Evolutionary conservation across 208 protist species (phyloP), one percentile per base, ranked within the genome.

Genomic region (Naegleria fowleri): DNA sequence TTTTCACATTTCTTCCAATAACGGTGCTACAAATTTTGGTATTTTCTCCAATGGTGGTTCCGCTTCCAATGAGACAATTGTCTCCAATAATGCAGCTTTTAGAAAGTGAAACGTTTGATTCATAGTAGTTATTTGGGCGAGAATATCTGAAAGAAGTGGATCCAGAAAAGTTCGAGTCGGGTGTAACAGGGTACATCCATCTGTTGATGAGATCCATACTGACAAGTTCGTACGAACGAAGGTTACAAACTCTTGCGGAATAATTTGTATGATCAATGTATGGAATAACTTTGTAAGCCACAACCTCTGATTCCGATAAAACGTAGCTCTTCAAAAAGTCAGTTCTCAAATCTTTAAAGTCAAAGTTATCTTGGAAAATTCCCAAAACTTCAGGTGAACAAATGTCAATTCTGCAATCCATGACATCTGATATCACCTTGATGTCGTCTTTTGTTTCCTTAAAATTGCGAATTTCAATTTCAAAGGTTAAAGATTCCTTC

Each of bases 361-460:
- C 89, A 83, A 91, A 91, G 19, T 83, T 40, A 0, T 91, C 90
- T 38, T 75, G 29, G 36, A 84, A 83, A 29, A 88, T 41, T 9
- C 9, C 25, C 4, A 91, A 29, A 16, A 91, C 48, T 22, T 40
- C 58, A 41, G 48, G 43, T 5, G 48, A 75, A 15, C 90, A 91
- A 41, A 91, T 88, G 51, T 91, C 90, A 75, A 91, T 88, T 76
- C 16, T 16, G 48, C 55, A 83, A 76, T 91, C 90, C 43, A 88
- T 43, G 3, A 91, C 9, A 48, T 91, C 90, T 22, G 48, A 76
- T 51, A 33, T 38, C 0, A 91, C 9, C 11, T 51, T 11, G 6
- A 83, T n/a, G 16, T 91, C 22, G 39, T 33, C 48, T 19, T 67
- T 67, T n/a, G 9, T 67, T 36, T 88, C 6, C 5, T 76, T 41